These are phyloP conservation scores for Pterocarpus santalinus DNA, from an alignment of 306 rosid genomes.

Conservation along the genomic window DNA sequence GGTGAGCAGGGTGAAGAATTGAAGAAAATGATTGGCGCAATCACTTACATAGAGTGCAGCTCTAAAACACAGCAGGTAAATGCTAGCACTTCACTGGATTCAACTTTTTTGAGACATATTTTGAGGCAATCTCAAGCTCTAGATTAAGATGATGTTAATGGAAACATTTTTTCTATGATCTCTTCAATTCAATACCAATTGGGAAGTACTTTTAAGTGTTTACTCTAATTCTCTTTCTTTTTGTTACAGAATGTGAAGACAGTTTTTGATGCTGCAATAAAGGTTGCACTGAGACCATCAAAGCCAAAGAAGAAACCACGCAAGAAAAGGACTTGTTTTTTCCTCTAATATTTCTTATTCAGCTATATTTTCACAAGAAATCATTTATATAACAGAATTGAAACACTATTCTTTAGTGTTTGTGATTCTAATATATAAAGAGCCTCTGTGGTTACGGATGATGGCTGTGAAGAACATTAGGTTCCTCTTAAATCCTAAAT, in stretches of 20 bases:
- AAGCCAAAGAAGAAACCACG: constrained; percentile 59
- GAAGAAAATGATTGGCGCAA: constrained; percentile 88
- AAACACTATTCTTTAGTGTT: constrained; percentile 22
- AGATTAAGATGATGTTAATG: neutral
- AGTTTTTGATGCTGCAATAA: constrained; percentile 66
- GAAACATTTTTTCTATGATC: neutral
- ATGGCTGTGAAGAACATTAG: neutral
- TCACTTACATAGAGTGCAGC: constrained; percentile 86
- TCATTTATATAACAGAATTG: constrained; percentile 28
- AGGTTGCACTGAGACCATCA: constrained; percentile 61
- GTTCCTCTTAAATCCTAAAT: constrained; percentile 24
- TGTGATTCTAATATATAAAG: constrained; percentile 32
- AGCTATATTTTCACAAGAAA: constrained; percentile 21
- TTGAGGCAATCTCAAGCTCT: constrained; percentile 22
- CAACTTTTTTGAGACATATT: neutral
- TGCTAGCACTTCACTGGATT: constrained; percentile 10
- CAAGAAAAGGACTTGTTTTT: constrained; percentile 55
- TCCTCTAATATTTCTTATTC: constrained; percentile 45
- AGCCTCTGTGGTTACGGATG: constrained; percentile 13
- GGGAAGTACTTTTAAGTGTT: neutral
- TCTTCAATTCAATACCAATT: neutral
- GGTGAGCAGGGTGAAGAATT: constrained; percentile 85
- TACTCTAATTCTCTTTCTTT: neutral
- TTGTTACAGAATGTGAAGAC: constrained; percentile 64
- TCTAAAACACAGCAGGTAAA: constrained; percentile 93